Evolutionary conservation across 495 filamentous ascomycete genomes (phyloP), one percentile per base, ranked within the genome.

Genomic region (Monascus purpureus): DNA sequence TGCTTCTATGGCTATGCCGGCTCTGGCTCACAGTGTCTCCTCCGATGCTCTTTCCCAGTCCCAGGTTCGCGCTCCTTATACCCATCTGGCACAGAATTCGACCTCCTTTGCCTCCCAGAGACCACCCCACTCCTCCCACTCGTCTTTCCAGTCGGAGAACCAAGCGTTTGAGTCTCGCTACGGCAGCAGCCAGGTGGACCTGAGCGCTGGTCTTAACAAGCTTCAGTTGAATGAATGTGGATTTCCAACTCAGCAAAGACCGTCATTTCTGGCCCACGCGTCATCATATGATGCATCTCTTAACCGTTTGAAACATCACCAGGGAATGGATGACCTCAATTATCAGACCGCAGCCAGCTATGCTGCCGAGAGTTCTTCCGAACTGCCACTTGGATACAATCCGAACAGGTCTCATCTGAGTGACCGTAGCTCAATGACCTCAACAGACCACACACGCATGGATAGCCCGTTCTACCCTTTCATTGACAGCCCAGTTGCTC

Each of bases 401-500:
- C 6, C 51, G 39, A 15, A n/a, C 7, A 35, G 51, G 3, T 30
- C 51, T 20, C 48, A 52, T 17, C 33, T 50, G 12, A 49, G 33
- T 2, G 54, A 56, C 11, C 57, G 39, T 18, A 59, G 49, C 17
- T 50, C 55, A 4, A 55, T 57, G 33, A 77, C 75, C 3, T 68
- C 74, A 1, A 62, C 63, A 1, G 72, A 68, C 9, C 64, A 70
- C 14, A 55, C 64, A 25, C 69, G 69, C 5, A 61, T 75, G 30
- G 68, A 65, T 28, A 76, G 69, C 40, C 65, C 77, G 1, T 68
- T 76, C 35, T 75, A 71, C 40, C 56, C 65, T 11, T 53, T 55
- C 1, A 59, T 53, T 3, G 53, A 64, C 8, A 68, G 59, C 25
- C 65, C 68, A 2, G 62, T 72, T 23, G 48, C 48, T 1, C 45